Evolutionary conservation across 164 flowering plant genomes (phyloP).

Genomic region (Taxillus chinensis): DNA sequence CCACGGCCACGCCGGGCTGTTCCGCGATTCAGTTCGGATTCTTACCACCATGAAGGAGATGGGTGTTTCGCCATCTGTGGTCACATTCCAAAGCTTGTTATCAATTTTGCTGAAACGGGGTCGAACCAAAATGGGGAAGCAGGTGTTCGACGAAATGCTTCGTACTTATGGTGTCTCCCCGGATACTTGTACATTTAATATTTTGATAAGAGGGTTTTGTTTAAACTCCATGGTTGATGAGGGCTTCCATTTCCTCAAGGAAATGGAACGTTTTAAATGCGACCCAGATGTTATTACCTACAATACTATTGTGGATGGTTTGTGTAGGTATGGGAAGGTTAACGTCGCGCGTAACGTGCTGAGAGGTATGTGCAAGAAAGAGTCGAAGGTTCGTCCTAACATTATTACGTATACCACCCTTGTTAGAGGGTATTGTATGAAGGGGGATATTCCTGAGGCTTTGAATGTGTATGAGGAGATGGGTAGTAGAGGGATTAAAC

Average conservation of each 20-base stretch:
- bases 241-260: conserved; percentile 54
- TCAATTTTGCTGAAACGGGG: conserved; percentile 52
- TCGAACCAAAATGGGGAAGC: conserved; percentile 38
- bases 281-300: conserved; percentile 61
- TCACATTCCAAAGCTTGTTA: conserved; percentile 53
- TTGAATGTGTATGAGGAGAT: conserved; percentile 52
- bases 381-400: conserved; percentile 44
- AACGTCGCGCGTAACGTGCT: conserved; percentile 50
- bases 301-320: conserved; percentile 71
- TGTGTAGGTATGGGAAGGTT: conserved; percentile 64
- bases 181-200: conserved; percentile 56
- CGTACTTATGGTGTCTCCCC: conserved; percentile 42
- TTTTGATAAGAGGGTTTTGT: conserved; percentile 71
- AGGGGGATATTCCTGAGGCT: conserved; percentile 39
- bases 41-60: conserved; percentile 39
- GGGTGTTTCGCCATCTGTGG: conserved; percentile 47
- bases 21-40: conserved; percentile 52
- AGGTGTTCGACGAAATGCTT: conserved; percentile 65
- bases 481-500: conserved; percentile 35
- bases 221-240: conserved; percentile 61
- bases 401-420: conserved; percentile 74
- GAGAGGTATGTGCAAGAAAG: conserved; percentile 52
- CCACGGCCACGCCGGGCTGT: conserved; percentile 54
- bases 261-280: conserved; percentile 37
- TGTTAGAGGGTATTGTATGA: conserved; percentile 74